Conservation (phyloP, 176 grass and related monocot genomes). For the Triticum monococcum region DNA sequence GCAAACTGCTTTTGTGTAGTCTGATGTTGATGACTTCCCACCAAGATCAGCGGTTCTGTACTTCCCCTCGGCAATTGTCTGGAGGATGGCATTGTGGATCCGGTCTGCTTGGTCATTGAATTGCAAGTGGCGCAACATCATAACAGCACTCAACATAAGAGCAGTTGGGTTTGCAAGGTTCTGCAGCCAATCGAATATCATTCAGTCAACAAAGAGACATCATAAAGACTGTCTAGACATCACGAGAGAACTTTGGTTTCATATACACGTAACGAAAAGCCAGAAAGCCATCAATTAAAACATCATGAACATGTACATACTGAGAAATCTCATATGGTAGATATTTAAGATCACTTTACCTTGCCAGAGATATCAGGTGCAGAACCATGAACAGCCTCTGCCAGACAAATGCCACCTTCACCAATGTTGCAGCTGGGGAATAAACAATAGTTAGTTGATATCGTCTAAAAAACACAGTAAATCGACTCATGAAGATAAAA, state of each 20-base stretch:
- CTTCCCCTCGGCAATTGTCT: constrained; percentile 75
- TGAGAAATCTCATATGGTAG: not conserved
- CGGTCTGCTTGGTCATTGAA: constrained; percentile 77
- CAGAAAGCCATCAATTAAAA: not conserved
- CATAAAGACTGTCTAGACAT: not conserved
- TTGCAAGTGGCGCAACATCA: constrained; percentile 92
- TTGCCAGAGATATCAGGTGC: constrained; percentile 98
- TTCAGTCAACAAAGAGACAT: not conserved
- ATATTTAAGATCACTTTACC: constrained; percentile 35
- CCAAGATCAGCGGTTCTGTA: constrained; percentile 85
- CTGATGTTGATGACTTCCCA: constrained; percentile 66
- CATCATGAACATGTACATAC: not conserved
- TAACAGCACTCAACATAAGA: constrained; percentile 87
- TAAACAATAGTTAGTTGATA: constrained; percentile 3
- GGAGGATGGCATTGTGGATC: constrained; percentile 85
- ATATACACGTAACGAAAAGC: not conserved
- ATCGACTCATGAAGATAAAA: not conserved
- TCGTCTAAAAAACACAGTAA: not conserved
- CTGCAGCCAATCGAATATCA: constrained; percentile 42
- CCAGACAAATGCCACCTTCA: constrained; percentile 94
- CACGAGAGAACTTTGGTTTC: not conserved
- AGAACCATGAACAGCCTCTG: constrained; percentile 97
- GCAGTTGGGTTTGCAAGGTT: constrained; percentile 96
- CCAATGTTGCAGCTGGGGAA: constrained; percentile 86
- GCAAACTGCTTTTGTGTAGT: constrained; percentile 88